phyloP scores from a whole-genome alignment of 257 asterid species.

The Handroanthus guayacan region DNA sequence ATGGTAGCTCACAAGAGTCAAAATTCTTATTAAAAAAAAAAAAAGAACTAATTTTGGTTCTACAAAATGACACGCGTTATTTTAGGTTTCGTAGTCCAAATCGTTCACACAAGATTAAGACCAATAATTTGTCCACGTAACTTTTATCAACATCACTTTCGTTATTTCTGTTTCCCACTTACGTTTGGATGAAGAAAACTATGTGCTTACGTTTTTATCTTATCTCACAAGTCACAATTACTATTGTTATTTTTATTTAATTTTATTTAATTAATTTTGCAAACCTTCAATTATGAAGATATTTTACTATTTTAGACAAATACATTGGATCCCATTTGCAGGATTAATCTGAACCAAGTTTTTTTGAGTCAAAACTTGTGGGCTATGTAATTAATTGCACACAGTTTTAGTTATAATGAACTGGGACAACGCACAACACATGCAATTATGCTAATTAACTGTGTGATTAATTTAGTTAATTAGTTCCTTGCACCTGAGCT shows the following conservation, averaged over 20 bases:
- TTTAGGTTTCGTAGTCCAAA: too few species aligned
- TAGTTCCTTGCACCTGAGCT: slow-evolving; percentile 8
- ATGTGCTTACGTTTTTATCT: background rate
- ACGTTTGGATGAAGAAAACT: background rate
- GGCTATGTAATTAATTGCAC: background rate
- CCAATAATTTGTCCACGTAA: background rate
- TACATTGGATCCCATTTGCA: background rate
- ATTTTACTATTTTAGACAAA: background rate
- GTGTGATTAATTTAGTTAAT: background rate
- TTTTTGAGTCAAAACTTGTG: background rate
- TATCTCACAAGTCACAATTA: background rate
- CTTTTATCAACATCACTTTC: background rate
- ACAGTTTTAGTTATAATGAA: background rate
- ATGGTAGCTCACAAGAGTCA: too few species aligned
- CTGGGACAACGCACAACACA: background rate
- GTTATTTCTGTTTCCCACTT: background rate
- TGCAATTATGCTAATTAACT: slow-evolving; percentile 3
- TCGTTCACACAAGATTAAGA: too few species aligned
- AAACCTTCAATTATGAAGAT: too few species aligned
- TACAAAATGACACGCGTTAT: too few species aligned
- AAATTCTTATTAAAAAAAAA: too few species aligned
- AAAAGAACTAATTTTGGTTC: too few species aligned
- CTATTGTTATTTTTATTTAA: background rate
- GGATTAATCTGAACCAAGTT: background rate
- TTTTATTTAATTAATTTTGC: background rate